Percentiles rank a stretch among this genome's conserved stretches.
Evolutionary conservation across 768 basidiomycete species (phyloP).

Genomic region (Scleroderma citrinum): DNA sequence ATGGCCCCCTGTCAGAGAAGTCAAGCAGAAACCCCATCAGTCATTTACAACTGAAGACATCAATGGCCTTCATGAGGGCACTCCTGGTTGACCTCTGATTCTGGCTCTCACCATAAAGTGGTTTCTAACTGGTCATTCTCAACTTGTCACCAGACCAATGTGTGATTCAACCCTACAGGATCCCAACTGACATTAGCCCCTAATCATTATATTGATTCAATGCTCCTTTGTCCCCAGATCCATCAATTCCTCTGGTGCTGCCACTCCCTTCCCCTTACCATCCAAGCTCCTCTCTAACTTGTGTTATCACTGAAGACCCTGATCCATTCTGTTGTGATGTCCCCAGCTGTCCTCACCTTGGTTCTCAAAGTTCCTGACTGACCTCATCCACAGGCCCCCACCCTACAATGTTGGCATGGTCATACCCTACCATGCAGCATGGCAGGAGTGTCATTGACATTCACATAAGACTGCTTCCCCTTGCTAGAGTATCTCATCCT

Average conservation of each 20-base stretch:
- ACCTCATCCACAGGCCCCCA: constrained; percentile 57
- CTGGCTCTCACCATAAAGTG: constrained; percentile 48
- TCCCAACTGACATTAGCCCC: constrained; percentile 29
- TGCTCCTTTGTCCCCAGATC: constrained; percentile 38
- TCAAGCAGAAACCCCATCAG: constrained; percentile 50
- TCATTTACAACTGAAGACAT: constrained; percentile 73
- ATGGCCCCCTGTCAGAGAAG: constrained; percentile 54
- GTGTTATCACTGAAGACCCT: constrained; percentile 39
- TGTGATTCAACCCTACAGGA: constrained; percentile 11
- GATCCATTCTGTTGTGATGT: constrained; percentile 61
- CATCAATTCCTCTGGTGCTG: constrained; percentile 48
- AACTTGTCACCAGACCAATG: constrained; percentile 44
- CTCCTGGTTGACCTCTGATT: constrained; percentile 75
- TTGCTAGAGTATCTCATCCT: constrained; percentile 38
- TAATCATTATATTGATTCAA: constrained; percentile 63
- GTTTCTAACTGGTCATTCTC: constrained; percentile 71
- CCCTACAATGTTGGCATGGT: constrained; percentile 59
- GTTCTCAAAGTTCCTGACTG: constrained; percentile 70
- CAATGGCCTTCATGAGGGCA: constrained; percentile 66
- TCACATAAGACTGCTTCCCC: constrained; percentile 36
- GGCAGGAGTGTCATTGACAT: constrained; percentile 39
- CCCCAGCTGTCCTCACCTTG: constrained; percentile 45
- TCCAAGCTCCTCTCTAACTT: constrained; percentile 36
- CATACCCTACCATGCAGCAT: constrained; percentile 53
- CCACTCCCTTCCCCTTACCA: constrained; percentile 56